Evolutionary conservation across 768 basidiomycete genomes (phyloP), one percentile per base, ranked within the genome.

Genomic region (Kwoniella dejecticola): DNA sequence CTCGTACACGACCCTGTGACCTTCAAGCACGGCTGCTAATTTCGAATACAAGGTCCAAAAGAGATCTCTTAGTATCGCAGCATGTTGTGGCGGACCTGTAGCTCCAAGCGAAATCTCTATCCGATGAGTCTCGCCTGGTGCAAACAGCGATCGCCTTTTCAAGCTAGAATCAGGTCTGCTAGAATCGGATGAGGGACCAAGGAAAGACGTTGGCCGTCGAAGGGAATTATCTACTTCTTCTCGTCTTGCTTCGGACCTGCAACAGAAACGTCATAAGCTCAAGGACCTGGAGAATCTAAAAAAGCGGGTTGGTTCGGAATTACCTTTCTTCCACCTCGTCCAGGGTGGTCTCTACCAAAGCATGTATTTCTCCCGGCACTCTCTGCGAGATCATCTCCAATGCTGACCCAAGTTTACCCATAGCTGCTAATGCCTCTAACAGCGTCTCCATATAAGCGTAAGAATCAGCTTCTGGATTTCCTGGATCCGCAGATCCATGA

Each of bases 1-100:
- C 77, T 99, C 96, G 64, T 88, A 92, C 2, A 93, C 84, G 3
- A 96, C 88, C 53, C 93, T 83, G 63, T 96, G 81, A 10, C 94
- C 91, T 76, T 99, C 94, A 13, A 89, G 84, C 19, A 98, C 89
- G 29, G 96, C 96, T 72, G 93, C 88, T 47, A 99, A 73, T 78
- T 99, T 98, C 15, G 92, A 96, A 76, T 91, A 99, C 15, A 95
- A 75, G 1, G 95, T 96, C 95, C 95, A 98, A 78, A 98, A 98
- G 33, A 99, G 83, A 77, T 98, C 96, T 62, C 82, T 84, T 55
- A 99, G 77, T 13, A 89, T 88, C 72, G 95, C 92, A 62, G 91
- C 89, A 69, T 96, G 72, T 15, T 60, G 54, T 5, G 68, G 66
- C 6, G 86, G 84, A 0, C 86, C 82, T 23, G 82, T 82, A 0